Base-by-base conservation (phyloP, 2,329 filamentous ascomycete genomes). In the Penicillium sp. region DNA sequence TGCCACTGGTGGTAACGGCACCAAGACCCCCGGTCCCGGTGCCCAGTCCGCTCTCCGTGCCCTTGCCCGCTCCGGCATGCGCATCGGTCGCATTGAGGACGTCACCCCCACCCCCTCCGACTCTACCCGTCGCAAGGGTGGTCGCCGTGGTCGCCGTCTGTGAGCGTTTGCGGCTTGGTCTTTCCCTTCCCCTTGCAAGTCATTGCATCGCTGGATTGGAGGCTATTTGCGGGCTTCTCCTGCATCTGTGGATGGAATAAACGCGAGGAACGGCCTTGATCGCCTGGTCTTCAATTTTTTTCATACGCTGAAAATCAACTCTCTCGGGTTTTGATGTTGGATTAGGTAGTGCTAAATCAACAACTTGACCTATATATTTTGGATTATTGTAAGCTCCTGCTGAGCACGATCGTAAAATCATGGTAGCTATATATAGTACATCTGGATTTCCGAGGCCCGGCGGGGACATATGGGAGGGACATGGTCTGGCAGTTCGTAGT, bases 101-200 rank as follows among this genome's bases (percentile, higher is more conserved):
- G 94, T 99, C 68, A 99, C 96, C 74, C 94, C 94, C 75, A 99
- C 94, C 63, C 94, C 96, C 74, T 99, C 94, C 81, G 94, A 99
- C 83, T 96, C 91, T 81, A 99, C 94, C 77, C 91, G 94, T 84
- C 93, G 93, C 86, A 99, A 99, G 92, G 94, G 94, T 86, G 94
- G 94, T 97, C 93, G 94, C 83, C 93, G 94, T 90, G 94, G 94
- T 97, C 94, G 94, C 85, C 93, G 94, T 96, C 90, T 99, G 82
- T 99, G 85, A 90, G 82, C 79, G 75, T 77, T 66, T 78, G 71
- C 69, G 67, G 49, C 29, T 57, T 45, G 61, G 63, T 63, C 52
- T 72, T 73, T 68, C 67, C 66, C 61, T 61, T 68, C 62, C 65
- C 57, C 60, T 60, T 66, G 62, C 66, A 65, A 61, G 53, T 61